These are phyloP conservation scores for Stagonosporopsis cucurbitacearum DNA, from an alignment of 2,329 filamentous ascomycete genomes.

Conservation along the genomic window DNA sequence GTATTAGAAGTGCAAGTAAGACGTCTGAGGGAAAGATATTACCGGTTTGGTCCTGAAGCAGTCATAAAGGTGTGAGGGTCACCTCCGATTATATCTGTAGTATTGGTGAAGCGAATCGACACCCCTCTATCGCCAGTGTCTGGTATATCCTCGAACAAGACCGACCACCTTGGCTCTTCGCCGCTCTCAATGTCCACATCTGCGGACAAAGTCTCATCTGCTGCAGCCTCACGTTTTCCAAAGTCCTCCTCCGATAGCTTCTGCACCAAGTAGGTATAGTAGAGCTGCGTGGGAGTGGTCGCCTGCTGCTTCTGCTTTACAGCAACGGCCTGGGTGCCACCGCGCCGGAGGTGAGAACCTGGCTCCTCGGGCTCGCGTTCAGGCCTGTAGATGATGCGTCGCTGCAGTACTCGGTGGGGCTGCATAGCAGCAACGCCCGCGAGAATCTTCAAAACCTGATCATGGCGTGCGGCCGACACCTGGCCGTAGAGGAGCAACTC, in stretches of 20 bases:
- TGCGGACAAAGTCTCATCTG: constrained; percentile 27
- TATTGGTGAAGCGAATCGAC: constrained; percentile 60
- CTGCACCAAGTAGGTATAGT: constrained; percentile 61
- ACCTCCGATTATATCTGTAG: constrained; percentile 56
- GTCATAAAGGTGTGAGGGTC: constrained; percentile 60
- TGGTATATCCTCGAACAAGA: constrained; percentile 52
- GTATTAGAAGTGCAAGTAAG: constrained; percentile 27
- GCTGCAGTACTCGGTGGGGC: constrained; percentile 61
- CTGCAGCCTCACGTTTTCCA: constrained; percentile 23
- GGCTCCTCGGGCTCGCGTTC: constrained; percentile 54
- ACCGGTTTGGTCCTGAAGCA: constrained; percentile 60
- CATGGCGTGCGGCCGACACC: constrained; percentile 62
- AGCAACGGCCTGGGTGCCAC: constrained; percentile 47
- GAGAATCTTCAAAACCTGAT: constrained; percentile 67
- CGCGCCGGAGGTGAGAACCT: constrained; percentile 44
- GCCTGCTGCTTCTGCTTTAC: constrained; percentile 40
- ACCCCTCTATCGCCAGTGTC: constrained; percentile 60
- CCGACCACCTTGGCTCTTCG: constrained; percentile 44
- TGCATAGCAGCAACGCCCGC: constrained; percentile 68
- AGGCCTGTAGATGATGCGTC: constrained; percentile 65
- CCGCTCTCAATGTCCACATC: constrained; percentile 29
- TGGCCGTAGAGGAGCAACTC: constrained; percentile 68
- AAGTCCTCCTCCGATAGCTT: constrained; percentile 49
- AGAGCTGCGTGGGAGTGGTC: constrained; percentile 58
- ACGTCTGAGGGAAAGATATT: constrained; percentile 29